These are phyloP conservation scores for Guadua angustifolia DNA, from an alignment of 176 grass and related monocot genomes.

Conservation along the genomic window DNA sequence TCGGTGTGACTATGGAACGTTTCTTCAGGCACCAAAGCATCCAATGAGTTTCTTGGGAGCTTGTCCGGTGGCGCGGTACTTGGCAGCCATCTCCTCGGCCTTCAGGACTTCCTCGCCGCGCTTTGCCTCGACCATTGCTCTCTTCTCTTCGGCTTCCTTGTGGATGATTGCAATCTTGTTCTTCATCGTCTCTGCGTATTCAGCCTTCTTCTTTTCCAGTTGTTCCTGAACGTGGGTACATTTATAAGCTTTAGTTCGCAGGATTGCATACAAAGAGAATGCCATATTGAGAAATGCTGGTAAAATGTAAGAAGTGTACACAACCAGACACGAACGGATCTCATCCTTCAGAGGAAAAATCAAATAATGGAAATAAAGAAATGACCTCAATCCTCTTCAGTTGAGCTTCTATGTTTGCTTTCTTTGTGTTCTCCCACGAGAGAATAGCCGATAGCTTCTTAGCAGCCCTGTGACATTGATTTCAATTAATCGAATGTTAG, in stretches of 20 bases:
- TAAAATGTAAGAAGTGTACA: not conserved
- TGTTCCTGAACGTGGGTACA: slow-evolving; percentile 63
- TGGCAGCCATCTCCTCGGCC: slow-evolving; percentile 79
- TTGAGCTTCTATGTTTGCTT: slow-evolving; percentile 77
- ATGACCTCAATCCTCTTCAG: slow-evolving; percentile 86
- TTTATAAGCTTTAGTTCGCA: slow-evolving; percentile 7
- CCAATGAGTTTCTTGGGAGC: slow-evolving; percentile 87
- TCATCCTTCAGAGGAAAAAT: not conserved
- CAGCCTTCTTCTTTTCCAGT: slow-evolving; percentile 91
- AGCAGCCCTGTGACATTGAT: slow-evolving; percentile 59
- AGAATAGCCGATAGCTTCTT: slow-evolving; percentile 77
- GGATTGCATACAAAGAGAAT: not conserved
- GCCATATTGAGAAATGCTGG: not conserved
- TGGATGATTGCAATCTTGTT: slow-evolving; percentile 79
- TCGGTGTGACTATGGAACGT: not conserved
- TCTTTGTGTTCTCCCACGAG: slow-evolving; percentile 93
- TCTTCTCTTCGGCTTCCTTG: slow-evolving; percentile 92
- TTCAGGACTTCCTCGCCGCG: slow-evolving; percentile 74
- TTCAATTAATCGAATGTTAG: slow-evolving; percentile 21
- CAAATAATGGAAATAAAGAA: not conserved
- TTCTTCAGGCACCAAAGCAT: slow-evolving; percentile 74
- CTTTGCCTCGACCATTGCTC: slow-evolving; percentile 73
- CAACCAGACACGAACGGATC: not conserved
- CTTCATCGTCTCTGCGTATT: slow-evolving; percentile 92
- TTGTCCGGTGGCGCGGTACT: slow-evolving; percentile 77